Evolutionary conservation across 192 early-diverging fungal genomes (phyloP), one percentile per base, ranked within the genome.

Genomic region (Chytriomyces confervae): DNA sequence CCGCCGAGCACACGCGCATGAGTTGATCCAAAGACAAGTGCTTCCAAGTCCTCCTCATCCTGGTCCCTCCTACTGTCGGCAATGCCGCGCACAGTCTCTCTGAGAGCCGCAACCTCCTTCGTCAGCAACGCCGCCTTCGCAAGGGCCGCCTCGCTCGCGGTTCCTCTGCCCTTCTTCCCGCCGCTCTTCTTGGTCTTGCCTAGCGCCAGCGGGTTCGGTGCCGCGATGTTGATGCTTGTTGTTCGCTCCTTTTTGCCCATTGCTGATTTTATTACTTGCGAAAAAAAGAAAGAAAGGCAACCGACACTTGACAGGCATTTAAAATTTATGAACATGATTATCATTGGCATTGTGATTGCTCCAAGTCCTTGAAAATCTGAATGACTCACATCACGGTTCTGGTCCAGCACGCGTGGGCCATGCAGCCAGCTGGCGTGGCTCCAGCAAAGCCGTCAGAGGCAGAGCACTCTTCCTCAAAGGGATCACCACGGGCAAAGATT

Each of bases 31-130:
- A 95, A 94, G 20, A 95, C 89, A 50, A 94, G 79, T 51, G 75
- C 84, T 77, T 95, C 94, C 13, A 95, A 86, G 77, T 92, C 92
- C 9, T 84, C 61, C 74, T 95, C 94, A 6, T 89, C 87, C 51
- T 84, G 80, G 45, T 92, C 89, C 81, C 93, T 94, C 48, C 47
- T 63, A 2, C 64, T 50, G 27, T 61, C 76, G 9, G 65, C 75
- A 67, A 29, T 24, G 64, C 62, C 68, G 16, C 63, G 63, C 20
- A 43, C 27, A 3, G 18, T 16, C 5, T 65, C 63, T 13, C 63
- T 13, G 18, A 23, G 16, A 11, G 11, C 18, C 18, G 24, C 11
- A 43, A 23, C 27, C 11, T 65, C 63, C 63, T 65, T 65, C 18
- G 16, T 27, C 11, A 65, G 63, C 16, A 27, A 16, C 63, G 11